Base-by-base conservation (phyloP, 352 stramenopile genomes). In the Globisporangium nagaii region DNA sequence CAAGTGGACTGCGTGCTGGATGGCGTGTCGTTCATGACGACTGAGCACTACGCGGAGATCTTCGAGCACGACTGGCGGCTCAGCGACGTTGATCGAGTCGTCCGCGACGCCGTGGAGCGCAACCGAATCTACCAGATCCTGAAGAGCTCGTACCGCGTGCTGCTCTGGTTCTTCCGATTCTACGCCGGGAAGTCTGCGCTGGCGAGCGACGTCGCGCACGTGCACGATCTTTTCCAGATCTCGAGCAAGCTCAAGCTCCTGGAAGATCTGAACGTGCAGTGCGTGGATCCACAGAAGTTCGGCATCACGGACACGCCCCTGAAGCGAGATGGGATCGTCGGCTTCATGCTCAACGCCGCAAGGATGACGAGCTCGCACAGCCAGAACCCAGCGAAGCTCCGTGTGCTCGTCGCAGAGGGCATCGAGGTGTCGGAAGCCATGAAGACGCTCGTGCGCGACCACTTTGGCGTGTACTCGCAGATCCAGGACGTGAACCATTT, bases 401-500 rank as follows among this genome's bases (percentile, higher is more conserved):
- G 74, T 13, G 60, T 77, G 44, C 57, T 77, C 15, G 58, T 66
- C 20, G 65, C 49, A 2, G 79, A 90, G 56, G 79, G 79, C 4
- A 68, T 90, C 5, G 79, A 86, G 35, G 63, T 84, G 48, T 88
- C 76, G 9, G 65, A 79, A 34, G 63, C 76, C 10, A 62, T 86
- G 40, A 70, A 67, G 17, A 58, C 53, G 15, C 71, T 90, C 10
- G 55, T 88, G 34, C 57, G 53, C 36, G 73, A 88, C 44, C 74
- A 88, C 44, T 63, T 90, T 15, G 50, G 62, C 4, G 65, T 71
- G 25, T 88, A 83, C 56, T 73, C 76, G 3, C 74, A 85, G 51
- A 64, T 90, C 32, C 76, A 88, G 30, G 76, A 90, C 31, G 58
- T 74, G 3, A 61, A 71, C 45, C 76, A 90, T 42, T 90, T 90